A percentile compares a stretch with the other conserved stretches of the same genome.
Conservation (phyloP, 768 basidiomycete species). For the Termitomyces sp. region DNA sequence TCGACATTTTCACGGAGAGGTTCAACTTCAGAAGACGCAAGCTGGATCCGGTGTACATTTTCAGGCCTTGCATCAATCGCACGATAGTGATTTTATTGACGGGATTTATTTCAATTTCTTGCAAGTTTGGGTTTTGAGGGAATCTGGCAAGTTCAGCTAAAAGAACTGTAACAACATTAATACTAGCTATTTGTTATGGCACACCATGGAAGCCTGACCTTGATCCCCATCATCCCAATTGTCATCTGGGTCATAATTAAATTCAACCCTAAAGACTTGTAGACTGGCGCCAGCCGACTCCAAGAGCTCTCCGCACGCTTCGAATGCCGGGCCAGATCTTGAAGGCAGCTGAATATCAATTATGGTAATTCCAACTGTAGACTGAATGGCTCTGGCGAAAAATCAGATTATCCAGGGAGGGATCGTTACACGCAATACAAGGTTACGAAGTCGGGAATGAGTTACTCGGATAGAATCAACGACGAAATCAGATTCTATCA, state of each 20-base stretch:
- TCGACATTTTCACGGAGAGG: too few relatives aligned
- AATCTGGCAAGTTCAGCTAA: neutral
- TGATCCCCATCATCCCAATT: neutral
- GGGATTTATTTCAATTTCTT: neutral
- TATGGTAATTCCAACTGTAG: neutral
- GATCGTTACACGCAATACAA: neutral
- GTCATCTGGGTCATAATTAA: neutral
- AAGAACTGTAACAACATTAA: neutral
- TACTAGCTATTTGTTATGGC: too few relatives aligned
- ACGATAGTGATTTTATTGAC: neutral
- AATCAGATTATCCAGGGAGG: neutral
- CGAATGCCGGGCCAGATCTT: neutral
- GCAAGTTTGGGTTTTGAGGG: neutral
- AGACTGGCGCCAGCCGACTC: neutral
- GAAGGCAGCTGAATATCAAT: neutral
- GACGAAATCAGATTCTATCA: neutral
- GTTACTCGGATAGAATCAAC: neutral
- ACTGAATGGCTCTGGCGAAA: neutral
- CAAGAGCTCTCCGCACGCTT: neutral
- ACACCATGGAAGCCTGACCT: neutral
- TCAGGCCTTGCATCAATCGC: neutral
- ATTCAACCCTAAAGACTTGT: neutral
- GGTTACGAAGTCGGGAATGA: neutral
- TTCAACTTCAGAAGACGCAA: neutral
- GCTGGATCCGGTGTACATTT: neutral